Conservation (phyloP, 1,139 yeast genomes). For the Sugiyamaella sp. region DNA sequence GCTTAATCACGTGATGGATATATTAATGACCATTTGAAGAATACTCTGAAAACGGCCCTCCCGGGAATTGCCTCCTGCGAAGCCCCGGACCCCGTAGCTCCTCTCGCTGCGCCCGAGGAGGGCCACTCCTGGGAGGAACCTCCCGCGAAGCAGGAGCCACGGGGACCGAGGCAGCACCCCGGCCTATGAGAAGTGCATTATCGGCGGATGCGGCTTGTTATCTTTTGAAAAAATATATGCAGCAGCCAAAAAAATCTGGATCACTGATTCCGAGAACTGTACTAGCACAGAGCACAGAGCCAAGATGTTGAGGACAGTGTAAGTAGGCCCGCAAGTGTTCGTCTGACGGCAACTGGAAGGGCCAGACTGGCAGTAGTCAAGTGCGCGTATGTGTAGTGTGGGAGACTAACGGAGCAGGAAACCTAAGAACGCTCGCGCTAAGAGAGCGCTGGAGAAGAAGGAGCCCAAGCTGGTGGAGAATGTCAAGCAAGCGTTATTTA, state of each 20-base stretch:
- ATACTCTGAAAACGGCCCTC: no score
- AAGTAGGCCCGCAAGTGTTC: conserved; percentile 18
- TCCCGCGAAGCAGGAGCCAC: neutral
- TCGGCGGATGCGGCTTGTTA: conserved; percentile 13
- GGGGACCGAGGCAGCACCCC: neutral
- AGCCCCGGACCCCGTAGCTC: neutral
- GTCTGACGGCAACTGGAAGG: neutral
- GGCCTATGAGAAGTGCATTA: neutral
- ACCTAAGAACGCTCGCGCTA: conserved; percentile 95
- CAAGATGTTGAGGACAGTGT: conserved; percentile 28
- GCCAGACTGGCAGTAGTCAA: neutral
- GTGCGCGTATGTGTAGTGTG: neutral
- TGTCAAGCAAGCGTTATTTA: conserved; percentile 84
- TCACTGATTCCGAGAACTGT: neutral
- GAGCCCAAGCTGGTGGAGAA: conserved; percentile 91
- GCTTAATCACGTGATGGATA: no score
- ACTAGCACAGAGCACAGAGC: neutral
- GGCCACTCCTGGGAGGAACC: no score
- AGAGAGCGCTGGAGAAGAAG: conserved; percentile 87
- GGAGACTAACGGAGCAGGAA: conserved; percentile 42
- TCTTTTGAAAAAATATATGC: conserved; percentile 14
- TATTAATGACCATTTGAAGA: no score
- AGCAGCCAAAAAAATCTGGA: conserved; percentile 1
- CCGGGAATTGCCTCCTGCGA: conserved; percentile 1
- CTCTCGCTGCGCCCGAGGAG: no score